Conservation (phyloP, 257 asterid species). For the Asclepias syriaca region DNA sequence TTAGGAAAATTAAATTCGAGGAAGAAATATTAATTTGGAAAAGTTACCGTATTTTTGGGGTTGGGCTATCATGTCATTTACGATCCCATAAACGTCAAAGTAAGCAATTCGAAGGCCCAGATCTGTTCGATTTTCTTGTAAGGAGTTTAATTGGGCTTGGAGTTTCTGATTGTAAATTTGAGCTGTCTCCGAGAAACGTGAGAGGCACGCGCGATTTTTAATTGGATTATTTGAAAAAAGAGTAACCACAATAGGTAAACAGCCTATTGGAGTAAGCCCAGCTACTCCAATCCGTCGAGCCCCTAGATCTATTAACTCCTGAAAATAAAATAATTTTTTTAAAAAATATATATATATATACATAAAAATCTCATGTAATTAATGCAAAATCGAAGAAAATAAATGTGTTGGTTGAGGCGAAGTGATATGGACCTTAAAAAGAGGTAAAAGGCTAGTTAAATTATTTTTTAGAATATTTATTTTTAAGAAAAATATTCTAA, state of each 20-base stretch:
- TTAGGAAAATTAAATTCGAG: too few relatives aligned
- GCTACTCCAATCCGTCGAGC: slow-evolving; percentile 66
- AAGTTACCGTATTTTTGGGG: slow-evolving; percentile 43
- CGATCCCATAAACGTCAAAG: slow-evolving; percentile 33
- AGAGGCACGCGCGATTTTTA: slow-evolving; percentile 37
- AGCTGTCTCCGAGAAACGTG: slow-evolving; percentile 32
- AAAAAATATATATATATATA: too few relatives aligned
- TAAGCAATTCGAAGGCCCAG: slow-evolving; percentile 42
- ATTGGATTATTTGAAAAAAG: slow-evolving; percentile 26
- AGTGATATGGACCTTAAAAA: too few relatives aligned
- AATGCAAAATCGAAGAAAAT: too few relatives aligned
- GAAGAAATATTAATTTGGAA: too few relatives aligned
- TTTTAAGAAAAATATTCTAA: too few relatives aligned
- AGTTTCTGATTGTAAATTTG: slow-evolving; percentile 48
- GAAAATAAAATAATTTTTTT: background rate
- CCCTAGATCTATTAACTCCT: slow-evolving; percentile 54
- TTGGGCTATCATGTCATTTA: slow-evolving; percentile 35
- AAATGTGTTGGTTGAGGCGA: too few relatives aligned
- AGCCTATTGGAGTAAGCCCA: slow-evolving; percentile 76
- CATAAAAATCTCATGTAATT: too few relatives aligned
- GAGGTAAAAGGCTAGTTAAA: too few relatives aligned
- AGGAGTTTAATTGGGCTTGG: slow-evolving; percentile 24
- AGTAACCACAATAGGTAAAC: slow-evolving; percentile 60
- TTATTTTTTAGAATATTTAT: too few relatives aligned
- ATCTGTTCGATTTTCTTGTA: slow-evolving; percentile 9